These are phyloP conservation scores for Didymella keratinophila DNA, from an alignment of 2,329 filamentous ascomycete species.

Conservation along the genomic window DNA sequence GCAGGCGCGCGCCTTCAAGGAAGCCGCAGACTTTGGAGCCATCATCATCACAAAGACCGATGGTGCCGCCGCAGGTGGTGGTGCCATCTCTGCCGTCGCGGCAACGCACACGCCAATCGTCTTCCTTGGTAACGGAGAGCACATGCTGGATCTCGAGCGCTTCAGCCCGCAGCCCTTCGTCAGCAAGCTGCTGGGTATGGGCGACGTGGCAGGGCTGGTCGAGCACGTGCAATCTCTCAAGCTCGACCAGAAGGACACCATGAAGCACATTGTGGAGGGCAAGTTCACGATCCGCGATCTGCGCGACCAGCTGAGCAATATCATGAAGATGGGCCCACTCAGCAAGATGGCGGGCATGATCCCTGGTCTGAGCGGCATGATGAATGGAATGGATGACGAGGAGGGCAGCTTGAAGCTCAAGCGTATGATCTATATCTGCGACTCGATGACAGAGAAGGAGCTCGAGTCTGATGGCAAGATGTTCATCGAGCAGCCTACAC, in stretches of 20 bases:
- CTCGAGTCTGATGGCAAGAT: conserved; percentile 95
- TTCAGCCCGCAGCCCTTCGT: conserved; percentile 95
- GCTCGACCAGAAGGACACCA: conserved; percentile 96
- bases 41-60: conserved; percentile 99
- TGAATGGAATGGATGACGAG: conserved; percentile 96
- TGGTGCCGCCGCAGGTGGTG: conserved; percentile 92
- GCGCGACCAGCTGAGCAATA: conserved; percentile 93
- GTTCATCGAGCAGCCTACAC: conserved; percentile 88
- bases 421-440: conserved; percentile 98
- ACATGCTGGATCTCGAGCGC: conserved; percentile 92
- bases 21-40: conserved; percentile 93
- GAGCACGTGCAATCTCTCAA: conserved; percentile 97
- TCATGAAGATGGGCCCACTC: conserved; percentile 99
- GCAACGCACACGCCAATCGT: conserved; percentile 97
- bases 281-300: conserved; percentile 96
- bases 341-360: conserved; percentile 99
- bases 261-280: conserved; percentile 97
- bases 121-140: conserved; percentile 96
- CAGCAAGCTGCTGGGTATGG: conserved; percentile 94
- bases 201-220: conserved; percentile 91
- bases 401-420: conserved; percentile 93
- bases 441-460: conserved; percentile 96
- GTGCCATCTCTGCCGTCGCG: conserved; percentile 95
- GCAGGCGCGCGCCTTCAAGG: conserved; percentile 96
- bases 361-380: conserved; percentile 90